Evolutionary conservation across 2,329 filamentous ascomycete species (phyloP), one percentile per base, ranked within the genome.

Genomic region (Cadophora sp.): DNA sequence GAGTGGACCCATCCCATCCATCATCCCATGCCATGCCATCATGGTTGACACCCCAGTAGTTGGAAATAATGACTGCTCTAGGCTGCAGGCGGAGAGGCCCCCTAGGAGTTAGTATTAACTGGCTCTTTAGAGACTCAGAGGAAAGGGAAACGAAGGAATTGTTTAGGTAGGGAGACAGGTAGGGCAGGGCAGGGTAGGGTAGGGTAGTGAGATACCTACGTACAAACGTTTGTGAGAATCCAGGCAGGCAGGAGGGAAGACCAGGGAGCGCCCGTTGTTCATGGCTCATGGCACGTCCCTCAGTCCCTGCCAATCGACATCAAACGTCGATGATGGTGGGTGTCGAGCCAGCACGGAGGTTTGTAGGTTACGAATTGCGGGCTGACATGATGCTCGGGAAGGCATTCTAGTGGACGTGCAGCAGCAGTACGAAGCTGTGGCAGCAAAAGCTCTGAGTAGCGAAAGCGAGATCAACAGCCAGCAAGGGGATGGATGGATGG

Each of bases 381-480:
- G 55, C 55, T 58, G 55, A 58, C 55, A 58, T 58, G 36, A 58
- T 43, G 20, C 55, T 58, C 55, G 36, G 55, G n/a, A 24, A 22
- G 20, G 13, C 39, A 27, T 24, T 24, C 36, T 20, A 58, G 33
- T 56, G n/a, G 20, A 58, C 13, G 36, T 20, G 33, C 16, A 22
- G 55, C 36, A 39, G 53, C 53, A 58, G 55, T 41, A 58, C 55
- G 55, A 43, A 58, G 36, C 7, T 58, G 55, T 13, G 53, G n/a
- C 4, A 55, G 30, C 27, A 55, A 36, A 20, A 5, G 27, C 51
- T 55, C 16, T 27, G 51, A 36, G 27, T 18, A 55, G 51, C 53
- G 53, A 56, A 39, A 56, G 53, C 53, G 30, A 53, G 27, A 53
- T 30, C 24, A n/a, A 56, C 9, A 22, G 8, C 18, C 53, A 56